Evolutionary conservation across 1,139 yeast genomes (phyloP).

Genomic region (Hansenula sp.): DNA sequence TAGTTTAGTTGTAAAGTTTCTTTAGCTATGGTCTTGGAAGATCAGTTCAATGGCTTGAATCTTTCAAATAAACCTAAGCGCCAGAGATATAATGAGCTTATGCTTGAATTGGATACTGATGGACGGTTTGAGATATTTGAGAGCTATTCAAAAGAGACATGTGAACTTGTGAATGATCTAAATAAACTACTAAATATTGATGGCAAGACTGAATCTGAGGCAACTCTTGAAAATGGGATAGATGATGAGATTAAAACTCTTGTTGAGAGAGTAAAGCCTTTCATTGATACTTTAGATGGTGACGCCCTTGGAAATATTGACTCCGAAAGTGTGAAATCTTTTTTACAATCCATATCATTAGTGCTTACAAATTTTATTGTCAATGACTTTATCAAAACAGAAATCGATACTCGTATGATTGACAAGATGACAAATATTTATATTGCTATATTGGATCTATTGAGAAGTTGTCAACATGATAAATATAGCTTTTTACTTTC

Average conservation of each 20-base stretch:
- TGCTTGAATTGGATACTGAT: background rate
- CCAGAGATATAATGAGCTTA: background rate
- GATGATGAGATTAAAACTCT: background rate
- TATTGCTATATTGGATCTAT: slow-evolving; percentile 6
- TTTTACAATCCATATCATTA: slow-evolving; percentile 11
- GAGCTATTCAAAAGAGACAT: background rate
- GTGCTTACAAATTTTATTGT: slow-evolving; percentile 12
- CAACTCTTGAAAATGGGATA: background rate
- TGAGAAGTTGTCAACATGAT: background rate
- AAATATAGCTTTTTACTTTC: slow-evolving; percentile 4
- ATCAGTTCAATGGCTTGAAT: background rate
- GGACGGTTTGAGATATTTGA: background rate
- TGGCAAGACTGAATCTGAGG: background rate
- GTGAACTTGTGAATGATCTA: background rate
- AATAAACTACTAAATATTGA: background rate
- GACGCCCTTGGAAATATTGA: background rate
- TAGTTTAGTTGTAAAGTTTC: too few species aligned
- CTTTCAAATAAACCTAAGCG: background rate
- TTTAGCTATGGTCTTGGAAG: background rate
- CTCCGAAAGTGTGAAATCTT: slow-evolving; percentile 2
- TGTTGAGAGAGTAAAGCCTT: background rate
- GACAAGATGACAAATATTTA: slow-evolving; percentile 10
- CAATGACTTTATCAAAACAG: slow-evolving; percentile 12
- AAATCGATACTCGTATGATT: slow-evolving; percentile 9
- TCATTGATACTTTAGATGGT: background rate